Evolutionary conservation across 495 filamentous ascomycete genomes (phyloP).

Genomic region (Penicillium cosmopolitanum): DNA sequence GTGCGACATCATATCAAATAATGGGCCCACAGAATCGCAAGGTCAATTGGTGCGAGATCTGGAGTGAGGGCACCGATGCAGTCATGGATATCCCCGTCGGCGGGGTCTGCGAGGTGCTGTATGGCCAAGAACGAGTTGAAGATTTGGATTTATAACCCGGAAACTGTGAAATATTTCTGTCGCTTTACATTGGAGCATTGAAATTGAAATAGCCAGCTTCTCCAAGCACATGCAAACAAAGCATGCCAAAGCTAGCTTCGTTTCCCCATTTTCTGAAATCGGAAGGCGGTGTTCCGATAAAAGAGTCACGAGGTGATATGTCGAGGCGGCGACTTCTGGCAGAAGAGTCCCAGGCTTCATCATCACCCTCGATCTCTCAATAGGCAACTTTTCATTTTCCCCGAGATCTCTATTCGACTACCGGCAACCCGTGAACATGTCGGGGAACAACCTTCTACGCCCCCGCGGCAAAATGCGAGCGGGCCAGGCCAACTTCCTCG

Average conservation of each 20-base stretch:
- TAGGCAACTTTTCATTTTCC: neutral
- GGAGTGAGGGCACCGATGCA: slow-evolving; percentile 93
- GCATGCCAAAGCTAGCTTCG: neutral
- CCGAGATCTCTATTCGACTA: neutral
- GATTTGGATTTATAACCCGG: slow-evolving; percentile 22
- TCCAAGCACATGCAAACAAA: too few relatives aligned
- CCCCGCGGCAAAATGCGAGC: slow-evolving; percentile 50
- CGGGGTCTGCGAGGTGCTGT: slow-evolving; percentile 89
- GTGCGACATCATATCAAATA: slow-evolving; percentile 51
- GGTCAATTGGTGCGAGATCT: slow-evolving; percentile 73
- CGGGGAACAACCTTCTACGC: slow-evolving; percentile 61
- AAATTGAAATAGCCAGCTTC: too few relatives aligned
- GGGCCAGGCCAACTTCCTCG: slow-evolving; percentile 45
- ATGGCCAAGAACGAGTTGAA: slow-evolving; percentile 50
- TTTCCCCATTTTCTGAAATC: neutral
- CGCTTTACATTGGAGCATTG: too few relatives aligned
- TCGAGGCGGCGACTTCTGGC: neutral
- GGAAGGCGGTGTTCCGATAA: neutral
- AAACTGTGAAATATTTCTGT: too few relatives aligned
- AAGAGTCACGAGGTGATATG: slow-evolving; percentile 17
- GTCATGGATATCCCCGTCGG: slow-evolving; percentile 97
- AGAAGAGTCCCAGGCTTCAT: neutral
- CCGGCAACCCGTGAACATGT: slow-evolving; percentile 21
- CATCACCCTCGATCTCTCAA: neutral
- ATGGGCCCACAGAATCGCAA: slow-evolving; percentile 54